Percentiles rank a stretch among this genome's conserved stretches.
Evolutionary conservation across 305 asterid genomes (phyloP).

Genomic region (Fraxinus sp.): DNA sequence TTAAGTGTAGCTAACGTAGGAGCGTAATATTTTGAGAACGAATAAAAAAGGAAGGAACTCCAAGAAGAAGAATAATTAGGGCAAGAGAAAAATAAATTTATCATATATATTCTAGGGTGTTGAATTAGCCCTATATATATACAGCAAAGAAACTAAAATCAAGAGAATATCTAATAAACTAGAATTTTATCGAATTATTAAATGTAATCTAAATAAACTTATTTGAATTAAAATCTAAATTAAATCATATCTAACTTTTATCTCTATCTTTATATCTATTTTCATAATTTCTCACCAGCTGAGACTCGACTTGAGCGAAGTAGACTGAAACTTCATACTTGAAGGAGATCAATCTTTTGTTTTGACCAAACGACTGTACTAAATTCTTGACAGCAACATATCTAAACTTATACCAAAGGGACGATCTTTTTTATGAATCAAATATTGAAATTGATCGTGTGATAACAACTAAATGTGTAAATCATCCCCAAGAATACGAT

Average conservation of each 20-base stretch:
- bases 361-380: background rate
- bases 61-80: background rate
- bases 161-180: background rate
- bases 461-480: background rate
- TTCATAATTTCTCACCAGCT: background rate
- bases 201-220: background rate
- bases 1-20: background rate
- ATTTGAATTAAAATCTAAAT: background rate
- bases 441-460: background rate
- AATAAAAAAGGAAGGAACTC: background rate
- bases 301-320: background rate
- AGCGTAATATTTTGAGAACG: background rate
- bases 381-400: background rate
- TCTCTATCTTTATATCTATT: background rate
- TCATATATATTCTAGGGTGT: background rate
- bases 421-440: background rate
- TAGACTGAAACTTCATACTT: background rate
- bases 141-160: background rate
- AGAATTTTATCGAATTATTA: background rate
- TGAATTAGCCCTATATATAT: background rate
- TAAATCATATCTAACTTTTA: background rate
- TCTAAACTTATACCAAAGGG: background rate
- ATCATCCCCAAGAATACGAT: background rate
- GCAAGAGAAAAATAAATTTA: background rate
- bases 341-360: background rate